Base-by-base conservation (phyloP, 257 asterid species). In the Eucommia ulmoides region DNA sequence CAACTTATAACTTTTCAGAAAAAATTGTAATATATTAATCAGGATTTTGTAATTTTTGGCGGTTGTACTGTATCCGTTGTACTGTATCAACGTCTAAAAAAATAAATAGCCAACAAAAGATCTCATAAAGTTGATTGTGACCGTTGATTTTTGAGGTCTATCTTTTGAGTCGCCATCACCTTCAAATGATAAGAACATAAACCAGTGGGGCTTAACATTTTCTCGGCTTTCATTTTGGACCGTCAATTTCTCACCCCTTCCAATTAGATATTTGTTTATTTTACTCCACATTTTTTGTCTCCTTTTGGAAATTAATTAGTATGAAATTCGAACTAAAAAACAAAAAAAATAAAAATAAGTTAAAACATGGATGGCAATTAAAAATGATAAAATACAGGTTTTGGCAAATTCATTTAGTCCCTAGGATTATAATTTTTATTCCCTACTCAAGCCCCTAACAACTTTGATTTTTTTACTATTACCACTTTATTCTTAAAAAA, bases 201-300 rank as follows among this genome's bases (percentile, higher is more conserved):
- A 29, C 7, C 7, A 20, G 62, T 23, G 7, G 2, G 2, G 8
- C 23, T 45, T 44, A 24, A 46, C 33, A 16, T 38, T 49, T 52
- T 49, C 65, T 45, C 41, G 29, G 19, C 58, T 50, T 38, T 11
- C 60, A 45, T 49, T 58, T 48, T 55, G 24, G 49, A 22, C 71
- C 75, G 64, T 64, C 58, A 16, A 29, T 48, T 24, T 52, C 57
- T 38, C 41, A 38, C 61, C 73, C 18, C 19, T 24, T 51, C 51
- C 46, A 41, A n/a, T 29, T 15, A 19, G 51, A 23, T 61, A 52
- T 48, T 12, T 33, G 11, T 19, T 8, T 16, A 29, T 16, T 20
- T 41, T 18, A 41, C 33, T 14, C 16, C 17, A 16, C 3, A 3
- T 20, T 8, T 24, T 33, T 45, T 57, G 52, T 17, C 53, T 38